Conservation (phyloP, 768 basidiomycete species). For the Crepidotus variabilis region DNA sequence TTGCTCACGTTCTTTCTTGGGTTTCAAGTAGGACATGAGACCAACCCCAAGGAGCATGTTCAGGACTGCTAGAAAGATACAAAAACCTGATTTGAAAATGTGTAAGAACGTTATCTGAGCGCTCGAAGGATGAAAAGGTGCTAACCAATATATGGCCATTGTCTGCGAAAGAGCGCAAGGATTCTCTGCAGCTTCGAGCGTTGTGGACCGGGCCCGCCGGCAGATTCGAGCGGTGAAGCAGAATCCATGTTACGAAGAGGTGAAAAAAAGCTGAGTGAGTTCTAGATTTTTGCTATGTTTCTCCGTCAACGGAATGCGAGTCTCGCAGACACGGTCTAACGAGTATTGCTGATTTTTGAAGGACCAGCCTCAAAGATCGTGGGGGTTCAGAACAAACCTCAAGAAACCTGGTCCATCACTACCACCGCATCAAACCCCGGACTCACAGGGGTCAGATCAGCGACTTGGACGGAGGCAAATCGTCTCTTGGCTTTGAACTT, state of each 20-base stretch:
- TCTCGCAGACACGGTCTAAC: neutral
- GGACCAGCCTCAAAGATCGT: neutral
- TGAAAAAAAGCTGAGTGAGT: neutral
- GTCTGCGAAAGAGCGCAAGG: slow-evolving; percentile 12
- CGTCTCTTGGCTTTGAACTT: neutral
- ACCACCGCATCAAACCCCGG: neutral
- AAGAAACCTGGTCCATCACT: neutral
- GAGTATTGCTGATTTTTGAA: neutral
- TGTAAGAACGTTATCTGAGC: neutral
- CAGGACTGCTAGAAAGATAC: slow-evolving; percentile 22
- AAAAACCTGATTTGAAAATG: slow-evolving; percentile 14
- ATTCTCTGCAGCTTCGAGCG: slow-evolving; percentile 12
- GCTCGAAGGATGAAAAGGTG: no score
- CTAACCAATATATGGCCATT: slow-evolving; percentile 24
- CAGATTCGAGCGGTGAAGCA: slow-evolving; percentile 6
- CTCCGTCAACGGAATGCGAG: neutral
- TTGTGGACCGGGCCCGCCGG: slow-evolving; percentile 20
- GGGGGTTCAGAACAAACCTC: neutral
- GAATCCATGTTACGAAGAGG: slow-evolving; percentile 1
- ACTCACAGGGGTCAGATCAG: neutral
- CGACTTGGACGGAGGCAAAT: neutral
- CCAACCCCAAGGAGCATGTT: slow-evolving; percentile 25
- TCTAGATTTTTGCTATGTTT: neutral
- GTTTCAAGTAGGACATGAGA: slow-evolving; percentile 24
- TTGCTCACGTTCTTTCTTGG: slow-evolving; percentile 24